A percentile compares a stretch with the other conserved stretches of the same genome.
Conservation (phyloP, 495 filamentous ascomycete species). For the Xylona heveae region DNA sequence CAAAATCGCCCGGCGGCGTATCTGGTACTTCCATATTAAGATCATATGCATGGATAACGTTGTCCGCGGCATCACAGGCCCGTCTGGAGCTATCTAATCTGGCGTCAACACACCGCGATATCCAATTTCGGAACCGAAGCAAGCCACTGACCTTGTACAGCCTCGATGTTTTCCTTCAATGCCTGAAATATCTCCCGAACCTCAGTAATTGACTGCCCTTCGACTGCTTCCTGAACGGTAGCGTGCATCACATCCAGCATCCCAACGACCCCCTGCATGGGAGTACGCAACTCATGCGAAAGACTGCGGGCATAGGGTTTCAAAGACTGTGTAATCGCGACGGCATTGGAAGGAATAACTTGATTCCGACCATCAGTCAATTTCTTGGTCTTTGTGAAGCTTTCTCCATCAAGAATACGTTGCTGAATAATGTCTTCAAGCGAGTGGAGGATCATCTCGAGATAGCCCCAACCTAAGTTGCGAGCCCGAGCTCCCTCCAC, state of each 20-base stretch:
- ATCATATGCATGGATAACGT: constrained; percentile 75
- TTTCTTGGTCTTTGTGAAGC: constrained; percentile 12
- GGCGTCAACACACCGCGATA: constrained; percentile 1
- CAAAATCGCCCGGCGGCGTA: constrained; percentile 15
- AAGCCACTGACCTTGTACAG: constrained; percentile 37
- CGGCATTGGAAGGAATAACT: constrained; percentile 27
- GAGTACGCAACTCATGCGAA: constrained; percentile 62
- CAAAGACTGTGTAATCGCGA: constrained; percentile 38
- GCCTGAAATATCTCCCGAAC: constrained; percentile 34
- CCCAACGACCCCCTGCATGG: constrained; percentile 71
- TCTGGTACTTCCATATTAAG: constrained; percentile 66
- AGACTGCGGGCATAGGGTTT: constrained; percentile 61
- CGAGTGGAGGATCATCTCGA: constrained; percentile 56
- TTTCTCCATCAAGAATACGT: constrained; percentile 29
- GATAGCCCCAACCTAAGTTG: constrained; percentile 41
- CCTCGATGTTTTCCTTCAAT: constrained; percentile 53
- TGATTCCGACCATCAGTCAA: constrained; percentile 6
- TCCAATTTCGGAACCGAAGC: neutral
- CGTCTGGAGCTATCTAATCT: constrained; percentile 47
- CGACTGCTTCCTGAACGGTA: constrained; percentile 48
- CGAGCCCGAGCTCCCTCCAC: constrained; percentile 33
- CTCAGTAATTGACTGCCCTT: constrained; percentile 26
- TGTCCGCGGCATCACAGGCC: constrained; percentile 65
- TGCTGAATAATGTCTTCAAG: constrained; percentile 50
- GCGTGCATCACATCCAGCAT: constrained; percentile 78